phyloP scores from a whole-genome alignment of 2,329 filamentous ascomycete species.

The Fusarium sp. region DNA sequence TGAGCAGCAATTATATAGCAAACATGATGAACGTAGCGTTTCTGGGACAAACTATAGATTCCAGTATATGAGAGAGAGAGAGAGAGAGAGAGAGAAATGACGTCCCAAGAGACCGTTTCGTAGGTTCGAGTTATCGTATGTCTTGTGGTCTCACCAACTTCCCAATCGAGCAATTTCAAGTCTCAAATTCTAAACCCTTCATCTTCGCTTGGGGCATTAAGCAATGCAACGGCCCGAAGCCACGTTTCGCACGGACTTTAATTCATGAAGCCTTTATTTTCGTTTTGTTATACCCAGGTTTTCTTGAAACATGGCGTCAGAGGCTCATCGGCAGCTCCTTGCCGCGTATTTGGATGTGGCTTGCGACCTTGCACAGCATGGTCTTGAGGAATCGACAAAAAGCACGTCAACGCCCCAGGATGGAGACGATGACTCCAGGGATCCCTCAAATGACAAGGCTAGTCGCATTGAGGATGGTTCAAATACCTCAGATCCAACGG shows the following conservation, averaged over 20 bases:
- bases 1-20: background rate
- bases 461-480: background rate
- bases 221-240: background rate
- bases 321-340: slow-evolving; percentile 35
- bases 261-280: background rate
- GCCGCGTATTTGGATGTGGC: slow-evolving; percentile 42
- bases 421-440: background rate
- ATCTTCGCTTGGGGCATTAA: background rate
- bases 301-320: slow-evolving; percentile 34
- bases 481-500: slow-evolving; percentile 18
- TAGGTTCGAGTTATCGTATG: background rate
- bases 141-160: slow-evolving; percentile 4
- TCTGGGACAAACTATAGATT: background rate
- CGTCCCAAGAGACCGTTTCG: background rate
- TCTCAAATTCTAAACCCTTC: background rate
- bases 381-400: background rate
- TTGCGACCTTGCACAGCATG: slow-evolving; percentile 15
- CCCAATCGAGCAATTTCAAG: background rate
- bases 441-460: background rate
- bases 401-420: background rate
- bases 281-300: background rate
- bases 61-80: background rate
- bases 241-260: background rate
- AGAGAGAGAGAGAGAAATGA: background rate
- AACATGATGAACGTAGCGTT: background rate